phyloP scores from a whole-genome alignment of 2,329 filamentous ascomycete genomes.

The Hyphodiscus sp. region DNA sequence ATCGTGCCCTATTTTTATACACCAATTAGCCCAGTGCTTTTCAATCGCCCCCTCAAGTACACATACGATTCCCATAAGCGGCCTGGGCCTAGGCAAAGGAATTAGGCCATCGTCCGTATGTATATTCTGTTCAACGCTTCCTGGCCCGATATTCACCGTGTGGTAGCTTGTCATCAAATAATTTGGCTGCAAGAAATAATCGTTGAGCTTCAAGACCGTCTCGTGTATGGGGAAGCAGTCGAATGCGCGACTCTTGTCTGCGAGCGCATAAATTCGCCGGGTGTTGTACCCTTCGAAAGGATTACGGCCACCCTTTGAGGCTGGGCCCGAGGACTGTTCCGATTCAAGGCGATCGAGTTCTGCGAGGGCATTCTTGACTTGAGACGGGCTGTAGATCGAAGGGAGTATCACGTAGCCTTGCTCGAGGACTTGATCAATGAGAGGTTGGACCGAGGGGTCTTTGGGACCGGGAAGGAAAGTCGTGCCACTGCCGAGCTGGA shows the following conservation, averaged over 20 bases:
- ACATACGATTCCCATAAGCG: slow-evolving; percentile 26
- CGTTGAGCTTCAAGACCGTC: slow-evolving; percentile 33
- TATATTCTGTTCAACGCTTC: slow-evolving; percentile 30
- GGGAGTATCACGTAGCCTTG: slow-evolving; percentile 36
- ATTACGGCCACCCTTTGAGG: slow-evolving; percentile 31
- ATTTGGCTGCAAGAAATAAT: slow-evolving; percentile 34
- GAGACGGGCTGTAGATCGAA: slow-evolving; percentile 28
- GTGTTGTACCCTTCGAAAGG: slow-evolving; percentile 35
- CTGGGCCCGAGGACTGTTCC: slow-evolving; percentile 22
- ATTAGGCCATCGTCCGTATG: slow-evolving; percentile 32
- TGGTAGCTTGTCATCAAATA: slow-evolving; percentile 33
- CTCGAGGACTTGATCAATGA: slow-evolving; percentile 26
- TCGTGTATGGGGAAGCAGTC: slow-evolving; percentile 34
- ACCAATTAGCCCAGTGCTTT: slow-evolving; percentile 1
- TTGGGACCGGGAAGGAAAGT: slow-evolving; percentile 26
- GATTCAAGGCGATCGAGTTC: slow-evolving; percentile 31
- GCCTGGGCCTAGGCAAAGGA: slow-evolving; percentile 24
- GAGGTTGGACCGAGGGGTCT: slow-evolving; percentile 23
- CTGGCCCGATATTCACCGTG: slow-evolving; percentile 34
- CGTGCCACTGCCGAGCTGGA: slow-evolving; percentile 25
- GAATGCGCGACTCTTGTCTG: slow-evolving; percentile 35
- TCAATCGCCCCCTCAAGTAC: neutral
- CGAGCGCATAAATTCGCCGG: slow-evolving; percentile 33
- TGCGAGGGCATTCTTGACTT: slow-evolving; percentile 29
- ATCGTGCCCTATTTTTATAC: slow-evolving; percentile 23